phyloP scores from a whole-genome alignment of 805 yeast species.

The Komagataella pastoris region DNA sequence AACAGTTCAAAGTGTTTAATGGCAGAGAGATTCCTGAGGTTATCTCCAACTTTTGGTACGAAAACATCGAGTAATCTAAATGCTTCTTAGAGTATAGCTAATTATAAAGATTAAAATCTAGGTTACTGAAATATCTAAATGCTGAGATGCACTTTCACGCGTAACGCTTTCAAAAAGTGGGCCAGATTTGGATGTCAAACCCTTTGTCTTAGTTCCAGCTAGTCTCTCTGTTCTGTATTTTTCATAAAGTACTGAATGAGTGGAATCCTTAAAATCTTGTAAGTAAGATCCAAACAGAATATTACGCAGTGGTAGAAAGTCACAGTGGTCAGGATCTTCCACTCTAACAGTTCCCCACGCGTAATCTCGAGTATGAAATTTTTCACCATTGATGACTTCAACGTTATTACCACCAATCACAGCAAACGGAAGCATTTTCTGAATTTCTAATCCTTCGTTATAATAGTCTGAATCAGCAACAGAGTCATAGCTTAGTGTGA shows the following conservation, averaged over 20 bases:
- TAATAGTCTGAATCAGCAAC: neutral
- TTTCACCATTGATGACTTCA: constrained; percentile 52
- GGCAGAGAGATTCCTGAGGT: neutral
- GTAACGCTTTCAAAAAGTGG: neutral
- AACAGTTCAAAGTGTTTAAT: neutral
- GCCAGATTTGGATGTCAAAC: neutral
- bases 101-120: neutral
- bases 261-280: constrained; percentile 65
- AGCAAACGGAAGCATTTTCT: constrained; percentile 61
- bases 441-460: constrained; percentile 4
- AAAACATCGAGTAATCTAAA: neutral
- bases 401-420: constrained; percentile 78
- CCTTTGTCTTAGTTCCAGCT: constrained; percentile 17
- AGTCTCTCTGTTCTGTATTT: constrained; percentile 57
- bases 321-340: constrained; percentile 72
- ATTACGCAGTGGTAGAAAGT: constrained; percentile 62
- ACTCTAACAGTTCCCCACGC: constrained; percentile 83
- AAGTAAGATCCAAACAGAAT: constrained; percentile 68
- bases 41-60: neutral
- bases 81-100: neutral
- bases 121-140: neutral
- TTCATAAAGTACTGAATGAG: constrained; percentile 68
- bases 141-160: neutral
- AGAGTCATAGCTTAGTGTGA: constrained; percentile 12
- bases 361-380: constrained; percentile 65